These are phyloP conservation scores for Mycena sanguinolenta DNA, from an alignment of 768 basidiomycete species.

Conservation along the genomic window DNA sequence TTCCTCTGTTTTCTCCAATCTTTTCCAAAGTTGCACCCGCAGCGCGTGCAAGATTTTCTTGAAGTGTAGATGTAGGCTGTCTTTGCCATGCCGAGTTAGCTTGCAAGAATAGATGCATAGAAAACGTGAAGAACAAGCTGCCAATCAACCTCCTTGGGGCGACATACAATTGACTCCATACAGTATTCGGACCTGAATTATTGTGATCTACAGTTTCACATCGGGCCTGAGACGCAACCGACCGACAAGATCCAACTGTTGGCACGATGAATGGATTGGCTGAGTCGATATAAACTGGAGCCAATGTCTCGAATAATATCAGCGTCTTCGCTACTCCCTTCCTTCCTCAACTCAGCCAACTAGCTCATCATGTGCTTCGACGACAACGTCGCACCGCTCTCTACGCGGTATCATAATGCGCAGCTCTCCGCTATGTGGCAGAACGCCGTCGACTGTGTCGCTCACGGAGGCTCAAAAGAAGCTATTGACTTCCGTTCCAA, in stretches of 20 bases:
- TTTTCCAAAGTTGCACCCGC: too few species aligned
- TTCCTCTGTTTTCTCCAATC: too few species aligned
- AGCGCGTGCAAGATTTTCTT: too few species aligned
- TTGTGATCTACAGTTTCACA: neutral
- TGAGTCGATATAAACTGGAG: neutral
- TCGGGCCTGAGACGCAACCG: neutral
- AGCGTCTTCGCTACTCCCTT: neutral
- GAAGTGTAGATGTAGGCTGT: too few species aligned
- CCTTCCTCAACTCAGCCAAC: neutral
- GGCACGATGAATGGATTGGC: neutral
- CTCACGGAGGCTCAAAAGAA: slow-evolving; percentile 1
- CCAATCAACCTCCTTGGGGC: too few species aligned
- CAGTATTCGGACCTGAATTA: neutral
- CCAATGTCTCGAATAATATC: neutral
- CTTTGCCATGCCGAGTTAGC: too few species aligned
- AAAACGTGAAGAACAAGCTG: too few species aligned
- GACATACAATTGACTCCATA: too few species aligned
- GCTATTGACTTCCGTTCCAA: neutral
- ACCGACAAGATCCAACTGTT: neutral
- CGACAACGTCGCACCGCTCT: slow-evolving; percentile 20
- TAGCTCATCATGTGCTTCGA: slow-evolving; percentile 16
- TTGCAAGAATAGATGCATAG: too few species aligned
- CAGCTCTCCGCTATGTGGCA: slow-evolving; percentile 24
- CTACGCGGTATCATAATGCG: slow-evolving; percentile 25
- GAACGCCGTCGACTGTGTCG: slow-evolving; percentile 24